Base-by-base conservation (phyloP, 306 rosid genomes). In the Fragaria ananassa region DNA sequence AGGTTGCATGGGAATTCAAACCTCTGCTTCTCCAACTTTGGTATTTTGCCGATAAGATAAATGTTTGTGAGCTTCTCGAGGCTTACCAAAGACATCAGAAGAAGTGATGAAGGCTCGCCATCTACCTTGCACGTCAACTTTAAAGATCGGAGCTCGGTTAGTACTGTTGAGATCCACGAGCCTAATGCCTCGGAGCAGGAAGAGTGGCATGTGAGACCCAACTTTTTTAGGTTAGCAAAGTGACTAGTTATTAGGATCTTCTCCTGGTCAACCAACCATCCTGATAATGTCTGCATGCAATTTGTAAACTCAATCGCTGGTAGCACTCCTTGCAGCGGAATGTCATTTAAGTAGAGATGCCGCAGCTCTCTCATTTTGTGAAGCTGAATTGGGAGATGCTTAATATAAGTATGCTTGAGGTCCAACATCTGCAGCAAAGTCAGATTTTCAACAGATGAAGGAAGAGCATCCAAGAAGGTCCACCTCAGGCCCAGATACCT, bases 401-500 rank as follows among this genome's bases (percentile, higher is more conserved):
- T 70, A 7, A 70, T 47, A 6, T 61, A 61, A 21, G 81, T 78
- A 46, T 78, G 76, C 61, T 78, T 78, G 10, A 78, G 21, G 53
- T 78, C 81, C 56, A 70, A 60, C 19, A 65, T 70, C 76, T 70
- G 76, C 53, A 70, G 23, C n/a, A 14, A 21, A 0, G 31, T 14
- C 19, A 77, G 68, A 2, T 56, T 54, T 1, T 58, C 71, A 31
- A 77, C 68, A n/a, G 75, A 68, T 2, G 45, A 17, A 10, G 80
- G 73, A 39, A 68, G 74, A 15, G 57, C 21, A 42, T 77, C 80
- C 42, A 77, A 34, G 35, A 68, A 68, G 44, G 80, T 77, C 80
- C 80, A 67, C 39, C 81, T 71, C 50, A 78, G 25, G 63, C 81
- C 76, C 17, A 78, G 5, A 51, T 78, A 78, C 54, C 64, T 78